Base-by-base conservation (phyloP, 805 yeast species). In the Nakazawaea wickerhamii region DNA sequence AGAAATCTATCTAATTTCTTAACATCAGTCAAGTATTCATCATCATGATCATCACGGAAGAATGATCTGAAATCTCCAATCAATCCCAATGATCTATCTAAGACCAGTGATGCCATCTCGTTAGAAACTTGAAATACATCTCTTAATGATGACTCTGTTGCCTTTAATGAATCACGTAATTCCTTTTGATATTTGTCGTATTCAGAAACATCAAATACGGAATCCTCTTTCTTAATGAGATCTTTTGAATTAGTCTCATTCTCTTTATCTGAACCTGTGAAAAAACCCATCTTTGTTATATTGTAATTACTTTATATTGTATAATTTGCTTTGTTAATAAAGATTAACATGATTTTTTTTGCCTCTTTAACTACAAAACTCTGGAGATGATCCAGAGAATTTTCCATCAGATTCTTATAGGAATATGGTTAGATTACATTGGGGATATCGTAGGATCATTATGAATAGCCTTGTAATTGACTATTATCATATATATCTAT, bases 1-100 rank as follows among this genome's bases (percentile, higher is more conserved):
- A 37, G 19, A 23, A 41, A 41, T 10, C 26, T 36, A n/a, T 37
- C 45, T 10, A 42, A 37, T 3, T 37, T 43, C 35, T 38, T 38
- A 15, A 43, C 37, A 34, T 38, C 43, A 13, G 15, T 14, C 30
- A 43, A 38, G 17, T 34, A 38, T 17, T 15, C 33, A 19, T 43
- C 43, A 22, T 41, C 41, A 33, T 33, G 28, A 9, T 26, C 36
- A 6, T 23, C 30, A 4, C n/a, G 14, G 41, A 36, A 27, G 6
- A 35, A 8, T 5, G 41, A 42, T 14, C 25, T 36, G 38, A 36
- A n/a, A n/a, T 37, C 45, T 14, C 26, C 36, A 4, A 18, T 15
- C 15, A 41, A 4, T 7, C 14, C 21, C 11, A 32, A 15, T 5
- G 44, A 41, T 18, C 25, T 42, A 18, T 30, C 23, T 11, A 31